These are phyloP conservation scores for Lactifluus rugatus DNA, from an alignment of 768 basidiomycete species.

Conservation along the genomic window DNA sequence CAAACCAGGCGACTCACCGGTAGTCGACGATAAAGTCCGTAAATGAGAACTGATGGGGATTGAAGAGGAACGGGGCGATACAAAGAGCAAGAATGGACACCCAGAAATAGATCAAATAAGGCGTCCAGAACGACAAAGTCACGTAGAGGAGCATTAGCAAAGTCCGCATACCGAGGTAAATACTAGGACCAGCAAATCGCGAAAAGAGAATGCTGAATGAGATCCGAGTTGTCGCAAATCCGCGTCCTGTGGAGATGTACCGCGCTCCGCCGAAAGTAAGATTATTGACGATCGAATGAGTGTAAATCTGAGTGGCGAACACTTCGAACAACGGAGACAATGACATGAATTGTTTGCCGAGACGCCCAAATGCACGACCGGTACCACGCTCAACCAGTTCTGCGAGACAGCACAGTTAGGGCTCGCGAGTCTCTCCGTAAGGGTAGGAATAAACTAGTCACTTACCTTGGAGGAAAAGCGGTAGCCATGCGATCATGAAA, in stretches of 20 bases:
- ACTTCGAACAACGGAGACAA: conserved; percentile 95
- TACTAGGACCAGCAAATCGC: conserved; percentile 96
- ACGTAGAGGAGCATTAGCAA: conserved; percentile 89
- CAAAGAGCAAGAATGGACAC: conserved; percentile 86
- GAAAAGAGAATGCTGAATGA: conserved; percentile 94
- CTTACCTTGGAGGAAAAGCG: conserved; percentile 88
- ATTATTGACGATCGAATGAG: conserved; percentile 94
- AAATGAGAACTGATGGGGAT: conserved; percentile 98
- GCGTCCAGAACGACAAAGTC: conserved; percentile 85
- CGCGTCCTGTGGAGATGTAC: conserved; percentile 98
- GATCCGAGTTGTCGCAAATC: conserved; percentile 93
- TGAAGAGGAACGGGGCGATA: conserved; percentile 95
- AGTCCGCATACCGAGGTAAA: conserved; percentile 94
- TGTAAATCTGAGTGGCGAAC: conserved; percentile 96
- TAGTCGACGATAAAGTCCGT: conserved; percentile 97
- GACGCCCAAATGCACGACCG: conserved; percentile 79
- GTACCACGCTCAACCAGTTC: conserved; percentile 96
- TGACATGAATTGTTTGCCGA: conserved; percentile 90
- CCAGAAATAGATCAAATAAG: conserved; percentile 97
- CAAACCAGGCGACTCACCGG: conserved; percentile 37
- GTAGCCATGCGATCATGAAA: conserved; percentile 94
- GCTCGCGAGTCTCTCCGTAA: neutral
- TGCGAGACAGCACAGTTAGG: conserved; percentile 28
- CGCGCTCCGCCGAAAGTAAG: conserved; percentile 96
- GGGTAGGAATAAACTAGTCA: neutral